Conservation (phyloP, 2,329 filamentous ascomycete genomes). For the Hypoxylon sp. region DNA sequence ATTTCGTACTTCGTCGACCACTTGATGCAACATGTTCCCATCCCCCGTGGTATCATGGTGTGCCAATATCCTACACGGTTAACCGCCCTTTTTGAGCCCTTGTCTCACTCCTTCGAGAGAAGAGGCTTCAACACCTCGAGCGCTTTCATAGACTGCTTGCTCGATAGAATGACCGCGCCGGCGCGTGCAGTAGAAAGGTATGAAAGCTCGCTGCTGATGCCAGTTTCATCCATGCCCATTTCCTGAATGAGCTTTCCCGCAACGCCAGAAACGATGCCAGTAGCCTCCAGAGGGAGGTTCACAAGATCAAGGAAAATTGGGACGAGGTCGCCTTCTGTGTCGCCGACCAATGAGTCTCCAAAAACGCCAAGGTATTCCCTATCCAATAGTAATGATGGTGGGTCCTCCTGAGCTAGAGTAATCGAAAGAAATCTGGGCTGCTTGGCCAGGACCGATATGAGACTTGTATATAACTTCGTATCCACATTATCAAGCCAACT, state of each 20-base stretch:
- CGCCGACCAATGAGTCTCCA: constrained; percentile 81
- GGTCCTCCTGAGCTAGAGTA: constrained; percentile 80
- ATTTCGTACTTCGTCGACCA: constrained; percentile 19
- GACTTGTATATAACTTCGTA: constrained; percentile 73
- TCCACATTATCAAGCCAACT: constrained; percentile 74
- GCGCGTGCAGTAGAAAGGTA: constrained; percentile 92
- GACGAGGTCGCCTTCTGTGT: constrained; percentile 79
- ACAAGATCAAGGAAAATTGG: constrained; percentile 91
- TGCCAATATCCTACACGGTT: constrained; percentile 32
- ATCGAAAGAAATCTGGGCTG: constrained; percentile 81
- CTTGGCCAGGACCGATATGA: constrained; percentile 72
- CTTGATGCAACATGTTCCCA: constrained; percentile 8
- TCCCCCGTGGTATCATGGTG: constrained; percentile 19
- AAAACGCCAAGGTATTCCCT: constrained; percentile 75
- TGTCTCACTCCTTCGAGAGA: constrained; percentile 56
- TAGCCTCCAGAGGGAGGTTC: constrained; percentile 86
- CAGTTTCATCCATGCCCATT: constrained; percentile 65
- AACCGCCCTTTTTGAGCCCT: neutral
- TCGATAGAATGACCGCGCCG: constrained; percentile 88
- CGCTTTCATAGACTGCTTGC: constrained; percentile 80
- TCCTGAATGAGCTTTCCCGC: constrained; percentile 85
- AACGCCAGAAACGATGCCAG: constrained; percentile 95
- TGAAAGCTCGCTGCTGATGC: constrained; percentile 79
- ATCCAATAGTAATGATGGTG: constrained; percentile 81
- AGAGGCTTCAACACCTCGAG: constrained; percentile 76